Conservation (phyloP, 352 stramenopile genomes). For the Pythium sukuiense region DNA sequence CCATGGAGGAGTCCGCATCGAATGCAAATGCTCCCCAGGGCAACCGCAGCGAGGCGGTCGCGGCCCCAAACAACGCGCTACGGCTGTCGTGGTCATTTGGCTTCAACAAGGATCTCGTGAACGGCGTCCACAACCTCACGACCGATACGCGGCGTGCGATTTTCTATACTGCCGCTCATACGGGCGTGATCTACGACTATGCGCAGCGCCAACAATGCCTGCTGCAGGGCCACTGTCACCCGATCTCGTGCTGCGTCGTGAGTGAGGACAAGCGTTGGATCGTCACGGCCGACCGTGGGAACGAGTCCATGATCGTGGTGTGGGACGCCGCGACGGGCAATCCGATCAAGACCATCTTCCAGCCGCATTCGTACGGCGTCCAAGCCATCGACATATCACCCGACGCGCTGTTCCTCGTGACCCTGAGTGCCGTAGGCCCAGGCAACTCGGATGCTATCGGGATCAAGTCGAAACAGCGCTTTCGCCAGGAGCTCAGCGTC, state of each 20-base stretch:
- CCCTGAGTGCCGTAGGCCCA: constrained; percentile 59
- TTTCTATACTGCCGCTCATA: constrained; percentile 92
- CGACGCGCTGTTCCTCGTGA: constrained; percentile 89
- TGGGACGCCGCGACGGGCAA: constrained; percentile 85
- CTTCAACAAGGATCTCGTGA: constrained; percentile 90
- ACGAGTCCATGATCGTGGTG: constrained; percentile 91
- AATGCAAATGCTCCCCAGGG: not conserved
- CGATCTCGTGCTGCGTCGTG: constrained; percentile 87
- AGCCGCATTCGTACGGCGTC: constrained; percentile 77
- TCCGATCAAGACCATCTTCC: constrained; percentile 91
- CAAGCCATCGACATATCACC: constrained; percentile 88
- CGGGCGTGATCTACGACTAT: constrained; percentile 93
- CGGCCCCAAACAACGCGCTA: constrained; percentile 43
- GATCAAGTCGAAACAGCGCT: constrained; percentile 30
- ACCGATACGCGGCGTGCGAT: constrained; percentile 64
- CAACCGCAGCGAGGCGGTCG: not conserved
- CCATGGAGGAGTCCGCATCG: not conserved
- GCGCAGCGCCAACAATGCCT: constrained; percentile 80
- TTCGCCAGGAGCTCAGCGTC: constrained; percentile 79
- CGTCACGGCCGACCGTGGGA: constrained; percentile 85
- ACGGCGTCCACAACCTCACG: constrained; percentile 88
- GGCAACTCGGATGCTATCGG: not conserved
- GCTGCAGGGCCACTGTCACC: constrained; percentile 91
- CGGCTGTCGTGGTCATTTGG: constrained; percentile 87
- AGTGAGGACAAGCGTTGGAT: constrained; percentile 93